Base-by-base conservation (phyloP, 2,329 filamentous ascomycete species). In the Ophiosphaerella herpotricha region DNA sequence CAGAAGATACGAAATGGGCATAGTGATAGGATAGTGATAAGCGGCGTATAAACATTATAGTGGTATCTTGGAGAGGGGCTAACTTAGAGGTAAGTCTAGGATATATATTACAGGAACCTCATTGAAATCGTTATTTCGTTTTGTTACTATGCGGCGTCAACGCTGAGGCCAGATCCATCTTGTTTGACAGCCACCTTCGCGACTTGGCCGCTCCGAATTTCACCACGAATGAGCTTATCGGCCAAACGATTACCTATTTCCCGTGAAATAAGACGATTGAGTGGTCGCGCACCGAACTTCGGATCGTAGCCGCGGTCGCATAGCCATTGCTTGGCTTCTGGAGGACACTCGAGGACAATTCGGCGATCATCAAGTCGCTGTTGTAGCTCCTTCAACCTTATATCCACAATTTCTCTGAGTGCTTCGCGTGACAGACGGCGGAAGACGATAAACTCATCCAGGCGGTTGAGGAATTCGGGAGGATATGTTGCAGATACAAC, bases 381-480 rank as follows among this genome's bases (percentile, higher is more conserved):
- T 73, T 97, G 92, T 7, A 97, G 80, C 75, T 97, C 94, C 54
- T 81, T 83, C 40, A 97, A 80, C 29, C 94, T 85, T 57, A 97
- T 97, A 66, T 97, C 91, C 41, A 97, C 91, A 57, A 97, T 97
- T 67, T 96, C 92, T 26, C 91, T 83, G 48, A 97, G 82, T 13
- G 93, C 92, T 14, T 81, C 78, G 26, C 82, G 82, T 1, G 90
- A 90, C 2, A 97, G 82, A 7, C 93, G 85, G 75, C 92, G 93
- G 81, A 97, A 97, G 67, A 97, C 79, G 71, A 97, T 97, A 77
- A 97, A 97, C 54, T 95, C 93, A 74, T 97, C 93, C 55, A 97
- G 91, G 16, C 94, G 85, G 77, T 99, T 97, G 57, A 97, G 82
- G 80, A 97, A 99, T 71, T 97, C 94, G 3, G 94, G 94, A 5